Evolutionary conservation across 2,329 filamentous ascomycete species (phyloP).

Genomic region (Nothophaeocryptopus gaeumannii): DNA sequence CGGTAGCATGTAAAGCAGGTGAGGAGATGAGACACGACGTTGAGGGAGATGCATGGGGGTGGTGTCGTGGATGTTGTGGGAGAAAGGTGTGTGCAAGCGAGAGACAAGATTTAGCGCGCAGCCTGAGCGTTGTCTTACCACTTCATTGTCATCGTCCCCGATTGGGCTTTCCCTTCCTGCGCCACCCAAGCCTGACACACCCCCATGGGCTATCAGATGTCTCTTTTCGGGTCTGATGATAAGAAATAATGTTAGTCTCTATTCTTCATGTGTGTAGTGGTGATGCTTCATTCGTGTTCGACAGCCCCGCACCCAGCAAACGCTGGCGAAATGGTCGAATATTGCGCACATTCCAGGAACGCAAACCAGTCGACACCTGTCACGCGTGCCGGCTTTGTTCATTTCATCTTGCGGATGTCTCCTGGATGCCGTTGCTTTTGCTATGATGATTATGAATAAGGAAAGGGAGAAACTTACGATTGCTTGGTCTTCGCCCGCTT

Average conservation of each 20-base stretch:
- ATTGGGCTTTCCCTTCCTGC: slow-evolving; percentile 60
- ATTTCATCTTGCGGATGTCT: background rate
- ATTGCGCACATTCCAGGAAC: slow-evolving; percentile 13
- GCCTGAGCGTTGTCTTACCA: slow-evolving; percentile 47
- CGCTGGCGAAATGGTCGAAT: too few species aligned
- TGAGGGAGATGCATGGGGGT: slow-evolving; percentile 32
- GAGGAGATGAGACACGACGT: slow-evolving; percentile 26
- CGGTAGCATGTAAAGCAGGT: slow-evolving; percentile 18
- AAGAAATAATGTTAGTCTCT: slow-evolving; percentile 27
- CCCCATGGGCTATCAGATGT: slow-evolving; percentile 65
- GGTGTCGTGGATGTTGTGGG: slow-evolving; percentile 17
- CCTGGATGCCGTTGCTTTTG: too few species aligned
- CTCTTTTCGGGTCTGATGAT: slow-evolving; percentile 69
- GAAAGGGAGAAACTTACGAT: slow-evolving; percentile 35
- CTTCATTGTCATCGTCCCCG: slow-evolving; percentile 57
- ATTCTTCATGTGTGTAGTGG: slow-evolving; percentile 9
- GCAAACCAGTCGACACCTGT: slow-evolving; percentile 20
- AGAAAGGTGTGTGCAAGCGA: slow-evolving; percentile 39
- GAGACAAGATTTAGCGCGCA: slow-evolving; percentile 34
- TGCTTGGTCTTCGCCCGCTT: slow-evolving; percentile 40
- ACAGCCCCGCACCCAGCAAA: slow-evolving; percentile 22
- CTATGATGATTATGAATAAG: background rate
- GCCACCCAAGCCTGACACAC: slow-evolving; percentile 63
- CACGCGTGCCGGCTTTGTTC: background rate
- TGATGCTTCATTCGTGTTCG: slow-evolving; percentile 8